These are phyloP conservation scores for Microcyclospora tardicrescens DNA, from an alignment of 2,329 filamentous ascomycete species.

Conservation along the genomic window DNA sequence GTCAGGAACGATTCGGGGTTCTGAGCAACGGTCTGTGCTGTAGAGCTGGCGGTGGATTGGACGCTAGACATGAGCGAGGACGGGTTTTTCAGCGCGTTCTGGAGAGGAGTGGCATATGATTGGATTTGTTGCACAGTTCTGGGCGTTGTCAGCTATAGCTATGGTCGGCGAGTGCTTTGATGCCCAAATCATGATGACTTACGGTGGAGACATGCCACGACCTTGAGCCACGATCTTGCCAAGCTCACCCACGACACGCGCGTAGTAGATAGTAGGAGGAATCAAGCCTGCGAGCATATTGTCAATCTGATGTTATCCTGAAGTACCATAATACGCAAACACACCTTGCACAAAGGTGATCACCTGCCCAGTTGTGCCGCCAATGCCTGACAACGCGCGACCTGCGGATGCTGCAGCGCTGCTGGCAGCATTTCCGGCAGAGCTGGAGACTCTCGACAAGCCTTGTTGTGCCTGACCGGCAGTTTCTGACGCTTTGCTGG, in stretches of 20 bases:
- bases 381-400: constrained; percentile 59
- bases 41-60: constrained; percentile 25
- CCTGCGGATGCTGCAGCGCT: constrained; percentile 56
- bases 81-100: constrained; percentile 60
- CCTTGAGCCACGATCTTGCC: constrained; percentile 74
- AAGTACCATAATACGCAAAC: constrained; percentile 21
- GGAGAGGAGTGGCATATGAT: constrained; percentile 64
- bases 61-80: constrained; percentile 35
- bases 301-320: no score
- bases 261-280: constrained; percentile 83
- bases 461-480: constrained; percentile 63
- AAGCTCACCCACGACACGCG: constrained; percentile 75
- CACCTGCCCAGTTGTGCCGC: constrained; percentile 68
- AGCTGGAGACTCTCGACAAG: constrained; percentile 65
- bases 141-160: constrained; percentile 9
- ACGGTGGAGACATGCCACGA: constrained; percentile 93
- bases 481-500: constrained; percentile 9
- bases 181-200: constrained; percentile 34
- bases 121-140: constrained; percentile 76
- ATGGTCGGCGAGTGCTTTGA: neutral
- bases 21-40: constrained; percentile 39
- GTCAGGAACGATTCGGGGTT: constrained; percentile 43
- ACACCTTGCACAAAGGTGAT: constrained; percentile 77
- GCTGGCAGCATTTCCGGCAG: constrained; percentile 64
- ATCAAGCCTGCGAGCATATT: constrained; percentile 51